Base-by-base conservation (phyloP, 371 early-diverging fungal genomes). In the Paraphysoderma sedebokerense region DNA sequence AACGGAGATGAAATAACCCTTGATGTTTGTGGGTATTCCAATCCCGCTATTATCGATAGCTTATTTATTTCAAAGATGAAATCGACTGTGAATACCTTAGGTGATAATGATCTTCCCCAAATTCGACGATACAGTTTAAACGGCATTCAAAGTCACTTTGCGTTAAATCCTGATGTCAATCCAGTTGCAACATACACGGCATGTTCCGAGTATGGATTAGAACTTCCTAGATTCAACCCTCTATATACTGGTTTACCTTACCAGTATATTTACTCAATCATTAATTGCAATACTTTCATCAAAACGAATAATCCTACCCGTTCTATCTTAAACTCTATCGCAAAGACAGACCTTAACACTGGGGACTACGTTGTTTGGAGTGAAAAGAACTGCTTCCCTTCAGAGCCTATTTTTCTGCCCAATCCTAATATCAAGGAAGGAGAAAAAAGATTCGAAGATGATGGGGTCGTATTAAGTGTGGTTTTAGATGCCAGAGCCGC, bases 331-430 rank as follows among this genome's bases (percentile, higher is more conserved):
- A 1, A 6, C 26, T 27, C 19, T 27, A 17, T 41, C 3, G 41
- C 7, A 27, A 41, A 41, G 24, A 17, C 30, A 15, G 24, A 41
- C 20, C 15, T 17, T 27, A 30, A 7, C 28, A 8, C 0, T 1
- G 12, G 7, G 24, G 13, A 12, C 24, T 11, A 41, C 8, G 26
- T 12, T 12, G 15, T 7, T 27, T 41, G 41, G 17, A 15, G 13
- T 5, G 41, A 3, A 4, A 7, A 12, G n/a, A 6, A 39, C 13
- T 13, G 11, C 24, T 39, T 15, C 24, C 75, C 74, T 17, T 67
- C 72, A 13, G 76, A 77, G 33, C 77, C 80, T 0, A 65, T 79
- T n/a, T 77, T 79, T 62, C 70, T 76, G 8, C 65, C 68, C 2
- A 55, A 58, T 0, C 76, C 78, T 1, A 48, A 41, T 5, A 61